phyloP scores from a whole-genome alignment of 2,329 filamentous ascomycete species.

The Penicillium hordei region DNA sequence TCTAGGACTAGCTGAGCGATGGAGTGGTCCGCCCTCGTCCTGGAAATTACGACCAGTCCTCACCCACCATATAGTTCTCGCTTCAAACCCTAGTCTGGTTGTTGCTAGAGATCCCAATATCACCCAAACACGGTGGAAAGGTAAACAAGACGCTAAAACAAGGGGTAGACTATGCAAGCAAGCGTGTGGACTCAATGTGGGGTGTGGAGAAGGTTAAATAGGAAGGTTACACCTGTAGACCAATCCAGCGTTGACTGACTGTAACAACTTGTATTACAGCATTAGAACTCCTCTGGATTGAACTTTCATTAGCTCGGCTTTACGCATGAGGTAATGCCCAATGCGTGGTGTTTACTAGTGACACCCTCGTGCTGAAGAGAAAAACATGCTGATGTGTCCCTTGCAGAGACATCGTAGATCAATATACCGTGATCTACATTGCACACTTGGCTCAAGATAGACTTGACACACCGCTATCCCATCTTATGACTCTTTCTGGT shows the following conservation, averaged over 20 bases:
- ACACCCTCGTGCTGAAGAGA: conserved; percentile 2
- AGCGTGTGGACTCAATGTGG: neutral
- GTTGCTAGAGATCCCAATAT: too few species aligned
- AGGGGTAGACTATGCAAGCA: neutral
- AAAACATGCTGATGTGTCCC: neutral
- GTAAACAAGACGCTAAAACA: too few species aligned
- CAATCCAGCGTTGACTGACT: neutral
- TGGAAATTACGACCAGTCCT: too few species aligned
- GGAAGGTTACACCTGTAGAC: neutral
- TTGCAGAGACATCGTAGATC: conserved; percentile 3
- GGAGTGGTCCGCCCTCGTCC: too few species aligned
- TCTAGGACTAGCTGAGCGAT: too few species aligned
- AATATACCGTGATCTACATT: neutral
- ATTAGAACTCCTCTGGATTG: neutral
- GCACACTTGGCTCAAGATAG: neutral
- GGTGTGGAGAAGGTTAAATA: too few species aligned
- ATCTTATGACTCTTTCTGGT: too few species aligned
- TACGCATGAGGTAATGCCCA: neutral
- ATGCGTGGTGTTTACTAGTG: neutral
- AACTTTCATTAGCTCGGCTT: neutral
- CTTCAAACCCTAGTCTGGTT: too few species aligned
- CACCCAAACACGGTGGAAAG: too few species aligned
- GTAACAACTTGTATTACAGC: neutral
- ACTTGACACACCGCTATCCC: neutral
- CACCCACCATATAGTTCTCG: too few species aligned